phyloP scores from a whole-genome alignment of 352 stramenopile genomes.

The Phytophthora meadii region DNA sequence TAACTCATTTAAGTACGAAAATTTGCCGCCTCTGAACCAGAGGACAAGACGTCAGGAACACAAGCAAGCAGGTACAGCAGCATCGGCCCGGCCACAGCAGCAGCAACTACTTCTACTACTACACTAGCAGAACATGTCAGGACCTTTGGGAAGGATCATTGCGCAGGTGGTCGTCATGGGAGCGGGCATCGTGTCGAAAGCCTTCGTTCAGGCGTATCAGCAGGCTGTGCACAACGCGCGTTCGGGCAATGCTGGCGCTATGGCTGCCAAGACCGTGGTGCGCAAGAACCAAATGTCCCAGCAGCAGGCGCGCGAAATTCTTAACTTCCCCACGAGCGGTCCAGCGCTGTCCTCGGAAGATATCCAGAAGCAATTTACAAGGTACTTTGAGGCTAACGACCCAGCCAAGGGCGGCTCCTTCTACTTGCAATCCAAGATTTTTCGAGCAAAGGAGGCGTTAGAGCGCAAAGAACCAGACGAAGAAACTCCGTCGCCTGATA shows the following conservation, averaged over 20 bases:
- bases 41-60: conserved; percentile 11
- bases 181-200: conserved; percentile 82
- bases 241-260: conserved; percentile 69
- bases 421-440: conserved; percentile 95
- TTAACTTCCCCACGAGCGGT: conserved; percentile 76
- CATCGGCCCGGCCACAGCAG: not conserved
- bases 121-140: conserved; percentile 61
- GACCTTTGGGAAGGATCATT: conserved; percentile 81
- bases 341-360: conserved; percentile 57
- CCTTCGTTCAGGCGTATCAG: conserved; percentile 90
- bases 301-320: conserved; percentile 80
- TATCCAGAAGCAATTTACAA: conserved; percentile 86
- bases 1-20: conserved; percentile 4
- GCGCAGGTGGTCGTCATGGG: conserved; percentile 87
- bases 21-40: conserved; percentile 18
- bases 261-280: conserved; percentile 69
- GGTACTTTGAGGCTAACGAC: conserved; percentile 91
- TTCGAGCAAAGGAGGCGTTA: conserved; percentile 89
- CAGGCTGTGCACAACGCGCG: conserved; percentile 89
- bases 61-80: not conserved
- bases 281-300: conserved; percentile 83
- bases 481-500: conserved; percentile 29
- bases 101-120: conserved; percentile 13
- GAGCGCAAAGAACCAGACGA: conserved; percentile 49
- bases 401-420: conserved; percentile 91